Evolutionary conservation across 2,329 filamentous ascomycete genomes (phyloP).

Genomic region (Chaetothyriales sp.): DNA sequence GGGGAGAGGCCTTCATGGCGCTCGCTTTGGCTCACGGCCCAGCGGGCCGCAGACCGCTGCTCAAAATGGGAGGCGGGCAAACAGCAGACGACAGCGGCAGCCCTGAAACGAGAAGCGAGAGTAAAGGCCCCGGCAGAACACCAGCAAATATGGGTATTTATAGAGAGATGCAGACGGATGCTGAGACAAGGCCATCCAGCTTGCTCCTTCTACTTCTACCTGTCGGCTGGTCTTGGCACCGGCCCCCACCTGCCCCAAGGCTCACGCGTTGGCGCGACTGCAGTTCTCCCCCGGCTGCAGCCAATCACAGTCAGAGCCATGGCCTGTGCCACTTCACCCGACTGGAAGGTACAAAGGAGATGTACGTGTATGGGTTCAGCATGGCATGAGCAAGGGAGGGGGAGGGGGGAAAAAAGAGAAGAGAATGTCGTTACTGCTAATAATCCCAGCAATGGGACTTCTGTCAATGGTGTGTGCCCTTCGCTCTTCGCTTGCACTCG

Average conservation of each 20-base stretch:
- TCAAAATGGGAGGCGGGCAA: not conserved
- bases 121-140: not conserved
- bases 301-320: not conserved
- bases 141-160: not conserved
- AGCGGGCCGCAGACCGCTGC: not conserved
- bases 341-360: not conserved
- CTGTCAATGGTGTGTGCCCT: not conserved
- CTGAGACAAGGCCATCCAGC: not conserved
- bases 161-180: not conserved
- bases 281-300: not conserved
- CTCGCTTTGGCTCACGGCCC: not conserved
- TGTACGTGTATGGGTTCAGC: no score
- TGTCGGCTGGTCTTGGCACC: not conserved
- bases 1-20: conserved; percentile 82
- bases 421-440: not conserved
- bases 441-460: not conserved
- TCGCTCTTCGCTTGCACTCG: not conserved
- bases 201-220: not conserved
- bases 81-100: not conserved
- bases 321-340: not conserved
- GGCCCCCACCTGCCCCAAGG: not conserved
- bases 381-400: no score
- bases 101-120: not conserved
- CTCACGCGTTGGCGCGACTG: not conserved
- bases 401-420: not conserved